phyloP scores from a whole-genome alignment of 805 yeast species.

The Hanseniaspora clermontiae region DNA sequence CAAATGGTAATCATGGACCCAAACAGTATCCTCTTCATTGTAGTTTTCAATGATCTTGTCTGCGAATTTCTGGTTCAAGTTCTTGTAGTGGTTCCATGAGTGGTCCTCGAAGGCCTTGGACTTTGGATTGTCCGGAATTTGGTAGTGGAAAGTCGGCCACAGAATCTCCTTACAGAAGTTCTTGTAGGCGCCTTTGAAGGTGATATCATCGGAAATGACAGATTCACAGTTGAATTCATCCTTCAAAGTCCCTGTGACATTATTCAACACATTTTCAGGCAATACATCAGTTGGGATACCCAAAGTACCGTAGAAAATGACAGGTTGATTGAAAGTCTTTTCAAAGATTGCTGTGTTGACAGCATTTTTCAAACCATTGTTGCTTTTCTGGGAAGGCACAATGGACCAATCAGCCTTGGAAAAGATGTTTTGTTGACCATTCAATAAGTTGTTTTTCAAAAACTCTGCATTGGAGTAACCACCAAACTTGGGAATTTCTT shows the following conservation, averaged over 20 bases:
- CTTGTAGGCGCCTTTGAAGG: conserved; percentile 81
- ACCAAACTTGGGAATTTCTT: conserved; percentile 42
- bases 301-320: conserved; percentile 77
- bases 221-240: conserved; percentile 46
- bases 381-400: conserved; percentile 59
- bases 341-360: conserved; percentile 45
- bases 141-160: conserved; percentile 93
- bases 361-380: conserved; percentile 81
- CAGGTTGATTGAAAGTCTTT: conserved; percentile 28
- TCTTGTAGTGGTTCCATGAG: conserved; percentile 76
- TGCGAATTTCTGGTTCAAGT: conserved; percentile 67
- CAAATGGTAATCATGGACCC: conserved; percentile 92
- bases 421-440: conserved; percentile 29
- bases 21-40: conserved; percentile 62
- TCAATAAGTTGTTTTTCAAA: conserved; percentile 28
- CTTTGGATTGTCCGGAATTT: conserved; percentile 88
- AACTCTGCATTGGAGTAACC: conserved; percentile 58
- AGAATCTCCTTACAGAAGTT: conserved; percentile 86
- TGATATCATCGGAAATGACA: conserved; percentile 61
- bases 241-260: conserved; percentile 38
- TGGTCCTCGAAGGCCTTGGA: conserved; percentile 91
- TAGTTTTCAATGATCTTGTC: conserved; percentile 57
- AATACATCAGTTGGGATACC: conserved; percentile 85
- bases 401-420: conserved; percentile 59
- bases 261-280: conserved; percentile 40